A percentile compares a stretch with the other conserved stretches of the same genome.
Conservation (phyloP, 139 green algal species). For the Haematococcus sp. region DNA sequence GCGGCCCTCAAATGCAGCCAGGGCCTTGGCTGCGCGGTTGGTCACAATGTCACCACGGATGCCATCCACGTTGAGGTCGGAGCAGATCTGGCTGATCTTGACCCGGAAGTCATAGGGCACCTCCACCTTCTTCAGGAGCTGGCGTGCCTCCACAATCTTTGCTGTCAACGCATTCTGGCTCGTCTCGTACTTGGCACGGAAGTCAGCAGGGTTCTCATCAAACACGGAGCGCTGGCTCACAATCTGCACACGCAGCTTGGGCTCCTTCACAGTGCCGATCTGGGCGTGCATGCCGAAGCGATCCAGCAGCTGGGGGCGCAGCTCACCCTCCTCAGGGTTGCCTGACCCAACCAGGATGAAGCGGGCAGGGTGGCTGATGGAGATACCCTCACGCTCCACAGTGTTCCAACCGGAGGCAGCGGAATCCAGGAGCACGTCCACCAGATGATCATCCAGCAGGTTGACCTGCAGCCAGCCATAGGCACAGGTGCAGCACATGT, state of each 20-base stretch:
- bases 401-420: conserved; percentile 70
- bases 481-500: not conserved
- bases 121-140: conserved; percentile 39
- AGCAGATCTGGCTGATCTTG: conserved; percentile 72
- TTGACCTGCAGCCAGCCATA: conserved; percentile 39
- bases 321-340: conserved; percentile 83
- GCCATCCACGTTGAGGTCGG: conserved; percentile 88
- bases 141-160: conserved; percentile 48
- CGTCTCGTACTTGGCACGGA: conserved; percentile 17
- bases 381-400: conserved; percentile 79
- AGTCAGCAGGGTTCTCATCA: conserved; percentile 68
- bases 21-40: conserved; percentile 81
- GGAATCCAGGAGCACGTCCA: conserved; percentile 81
- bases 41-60: conserved; percentile 93
- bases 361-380: conserved; percentile 69
- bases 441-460: conserved; percentile 64
- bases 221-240: conserved; percentile 82
- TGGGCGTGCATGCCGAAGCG: conserved; percentile 83
- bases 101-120: conserved; percentile 57
- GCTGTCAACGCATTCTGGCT: conserved; percentile 44
- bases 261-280: conserved; percentile 76
- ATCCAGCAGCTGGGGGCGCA: conserved; percentile 94
- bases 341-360: conserved; percentile 78
- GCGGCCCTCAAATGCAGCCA: conserved; percentile 77
- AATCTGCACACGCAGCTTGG: conserved; percentile 72